These are phyloP conservation scores for Isoetes taiwanensis DNA, from an alignment of 75 land plant species.

Conservation along the genomic window DNA sequence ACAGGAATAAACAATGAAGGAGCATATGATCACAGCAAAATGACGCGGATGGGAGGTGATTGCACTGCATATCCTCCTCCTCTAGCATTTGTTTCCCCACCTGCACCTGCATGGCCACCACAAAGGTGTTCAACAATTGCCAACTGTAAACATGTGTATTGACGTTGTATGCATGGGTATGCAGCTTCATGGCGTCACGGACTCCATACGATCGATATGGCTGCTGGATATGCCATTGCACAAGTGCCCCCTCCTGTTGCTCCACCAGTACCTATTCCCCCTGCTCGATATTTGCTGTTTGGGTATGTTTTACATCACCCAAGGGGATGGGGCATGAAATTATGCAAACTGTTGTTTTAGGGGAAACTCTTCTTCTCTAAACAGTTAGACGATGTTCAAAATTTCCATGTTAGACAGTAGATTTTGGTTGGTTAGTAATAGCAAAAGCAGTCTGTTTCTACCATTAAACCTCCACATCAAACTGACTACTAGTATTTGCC, in stretches of 20 bases:
- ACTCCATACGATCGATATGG: slow-evolving; percentile 88
- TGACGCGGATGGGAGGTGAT: slow-evolving; percentile 73
- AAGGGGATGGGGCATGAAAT: no score
- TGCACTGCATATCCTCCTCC: slow-evolving; percentile 70
- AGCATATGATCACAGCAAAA: slow-evolving; percentile 75
- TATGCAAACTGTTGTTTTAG: no score
- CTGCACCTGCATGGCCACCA: slow-evolving; percentile 86
- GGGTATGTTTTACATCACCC: no score
- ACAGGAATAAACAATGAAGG: slow-evolving; percentile 47
- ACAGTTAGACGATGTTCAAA: not conserved
- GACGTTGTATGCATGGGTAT: not conserved
- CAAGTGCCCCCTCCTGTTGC: slow-evolving; percentile 39
- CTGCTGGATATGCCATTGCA: slow-evolving; percentile 46
- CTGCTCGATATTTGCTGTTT: slow-evolving; percentile 88
- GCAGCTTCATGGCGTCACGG: slow-evolving; percentile 56
- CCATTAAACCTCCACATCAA: no score
- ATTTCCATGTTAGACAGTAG: not conserved
- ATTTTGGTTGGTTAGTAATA: no score
- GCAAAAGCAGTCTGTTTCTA: no score
- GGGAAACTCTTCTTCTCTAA: no score
- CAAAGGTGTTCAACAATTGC: slow-evolving; percentile 70
- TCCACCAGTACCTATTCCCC: slow-evolving; percentile 55
- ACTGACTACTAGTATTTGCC: no score
- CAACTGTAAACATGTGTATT: no score
- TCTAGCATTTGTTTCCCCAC: slow-evolving; percentile 43